Base-by-base conservation (phyloP, 2,329 filamentous ascomycete genomes). In the Bisporella sp. region DNA sequence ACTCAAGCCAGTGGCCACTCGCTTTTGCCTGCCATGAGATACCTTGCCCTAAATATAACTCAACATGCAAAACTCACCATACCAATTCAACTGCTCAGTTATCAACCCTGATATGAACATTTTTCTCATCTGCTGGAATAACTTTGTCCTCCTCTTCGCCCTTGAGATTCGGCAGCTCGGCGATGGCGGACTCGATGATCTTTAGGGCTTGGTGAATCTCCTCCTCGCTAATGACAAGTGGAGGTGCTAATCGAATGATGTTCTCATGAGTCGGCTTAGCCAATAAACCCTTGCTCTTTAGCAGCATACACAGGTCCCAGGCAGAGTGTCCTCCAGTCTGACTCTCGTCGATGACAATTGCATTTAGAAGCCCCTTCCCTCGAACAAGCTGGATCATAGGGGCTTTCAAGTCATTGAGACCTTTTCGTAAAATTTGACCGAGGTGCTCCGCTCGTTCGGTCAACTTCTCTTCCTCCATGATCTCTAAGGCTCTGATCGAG, bases 231-330 rank as follows among this genome's bases (percentile, higher is more conserved):
- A 99, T 97, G 58, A 99, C 90, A 49, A 99, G 76, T 21, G 93
- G 93, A 44, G 93, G 93, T n/a, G 93, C 93, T 55, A 99, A 85
- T 51, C 93, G 87, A 67, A 99, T 99, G 68, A 99, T 97, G 71
- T 97, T 96, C 65, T 95, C 85, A 70, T 99, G 93, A 5, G 93
- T 99, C 31, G 93, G 93, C 79, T 99, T 99, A 77, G 95, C 89
- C 78, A 99, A 69, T 50, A 99, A 73, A 52, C 93, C 93, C 78
- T 96, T 97, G 69, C 85, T 82, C 77, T 97, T 97, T 73, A 96
- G 82, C 65, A 97, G 71, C 75, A 99, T 82, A 70, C 93, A 99
- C 58, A 99, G 74, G 71, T 99, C 92, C 93, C 93, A 99, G 7
- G 93, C 93, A 46, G 84, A 86, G 68, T 91, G 86, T 41, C 92